Evolutionary conservation across 805 yeast genomes (phyloP).

Genomic region (Kodamaea fukazawae): DNA sequence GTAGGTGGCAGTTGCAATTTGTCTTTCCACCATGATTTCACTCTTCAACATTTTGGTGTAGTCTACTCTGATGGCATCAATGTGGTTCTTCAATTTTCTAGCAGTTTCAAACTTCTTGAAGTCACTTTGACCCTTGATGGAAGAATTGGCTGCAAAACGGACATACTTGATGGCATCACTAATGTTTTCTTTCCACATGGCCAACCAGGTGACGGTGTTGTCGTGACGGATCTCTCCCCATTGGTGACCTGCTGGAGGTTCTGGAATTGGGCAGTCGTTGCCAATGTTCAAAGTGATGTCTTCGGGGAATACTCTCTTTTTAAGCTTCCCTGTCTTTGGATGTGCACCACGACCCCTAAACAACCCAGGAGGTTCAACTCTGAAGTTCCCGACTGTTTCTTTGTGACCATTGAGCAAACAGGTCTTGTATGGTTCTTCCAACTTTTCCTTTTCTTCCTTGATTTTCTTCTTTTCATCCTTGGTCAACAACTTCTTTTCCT

Average conservation of each 20-base stretch:
- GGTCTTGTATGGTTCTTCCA: slow-evolving; percentile 77
- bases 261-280: slow-evolving; percentile 67
- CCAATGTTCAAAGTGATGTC: slow-evolving; percentile 84
- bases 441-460: slow-evolving; percentile 67
- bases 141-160: slow-evolving; percentile 84
- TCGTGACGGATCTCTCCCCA: slow-evolving; percentile 94
- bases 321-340: slow-evolving; percentile 91
- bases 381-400: slow-evolving; percentile 90
- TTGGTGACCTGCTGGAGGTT: slow-evolving; percentile 78
- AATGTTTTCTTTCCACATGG: slow-evolving; percentile 95
- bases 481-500: slow-evolving; percentile 66
- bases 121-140: slow-evolving; percentile 88
- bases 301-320: slow-evolving; percentile 84
- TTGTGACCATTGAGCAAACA: slow-evolving; percentile 83
- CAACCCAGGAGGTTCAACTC: slow-evolving; percentile 94
- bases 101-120: slow-evolving; percentile 92
- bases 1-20: slow-evolving; percentile 91
- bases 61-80: slow-evolving; percentile 70
- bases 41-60: slow-evolving; percentile 69
- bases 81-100: slow-evolving; percentile 71
- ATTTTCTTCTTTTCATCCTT: slow-evolving; percentile 72
- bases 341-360: slow-evolving; percentile 97
- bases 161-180: slow-evolving; percentile 83
- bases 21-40: slow-evolving; percentile 78
- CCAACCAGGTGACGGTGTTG: slow-evolving; percentile 90